Percentiles rank a stretch among this genome's conserved stretches.
phyloP scores from a whole-genome alignment of 1,284 basidiomycete species.

The Microbotryum silenes-acaulis region DNA sequence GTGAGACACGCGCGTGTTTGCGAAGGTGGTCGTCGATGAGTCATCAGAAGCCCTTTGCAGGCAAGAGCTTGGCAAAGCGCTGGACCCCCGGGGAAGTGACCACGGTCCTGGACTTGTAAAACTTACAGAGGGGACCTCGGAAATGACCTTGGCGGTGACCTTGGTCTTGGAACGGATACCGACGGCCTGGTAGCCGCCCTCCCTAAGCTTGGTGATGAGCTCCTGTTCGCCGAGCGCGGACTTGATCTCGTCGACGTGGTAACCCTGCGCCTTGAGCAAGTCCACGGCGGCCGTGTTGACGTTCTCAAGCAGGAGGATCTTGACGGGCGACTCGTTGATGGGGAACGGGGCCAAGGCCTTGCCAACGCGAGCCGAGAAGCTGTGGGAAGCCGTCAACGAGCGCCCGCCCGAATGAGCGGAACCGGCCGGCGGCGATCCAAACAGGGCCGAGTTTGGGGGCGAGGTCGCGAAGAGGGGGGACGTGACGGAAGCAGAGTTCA shows the following conservation, averaged over 20 bases:
- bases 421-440: no score
- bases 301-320: slow-evolving; percentile 83
- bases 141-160: slow-evolving; percentile 81
- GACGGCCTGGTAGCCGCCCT: slow-evolving; percentile 83
- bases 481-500: no score
- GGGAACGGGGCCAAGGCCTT: slow-evolving; percentile 20
- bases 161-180: slow-evolving; percentile 97
- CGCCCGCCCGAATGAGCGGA: no score
- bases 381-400: no score
- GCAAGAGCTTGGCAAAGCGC: no score
- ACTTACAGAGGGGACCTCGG: slow-evolving; percentile 68
- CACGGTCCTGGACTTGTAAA: neutral
- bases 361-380: neutral
- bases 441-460: no score
- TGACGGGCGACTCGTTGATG: slow-evolving; percentile 19
- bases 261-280: slow-evolving; percentile 75
- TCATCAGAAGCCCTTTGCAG: neutral
- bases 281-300: slow-evolving; percentile 85
- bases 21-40: neutral
- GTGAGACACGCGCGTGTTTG: neutral
- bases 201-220: slow-evolving; percentile 62
- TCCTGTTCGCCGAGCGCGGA: slow-evolving; percentile 87
- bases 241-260: slow-evolving; percentile 83
- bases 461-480: no score
- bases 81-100: neutral